Percentiles rank a stretch among this genome's conserved stretches.
phyloP scores from a whole-genome alignment of 345 rosid genomes.

The Acer negundo region DNA sequence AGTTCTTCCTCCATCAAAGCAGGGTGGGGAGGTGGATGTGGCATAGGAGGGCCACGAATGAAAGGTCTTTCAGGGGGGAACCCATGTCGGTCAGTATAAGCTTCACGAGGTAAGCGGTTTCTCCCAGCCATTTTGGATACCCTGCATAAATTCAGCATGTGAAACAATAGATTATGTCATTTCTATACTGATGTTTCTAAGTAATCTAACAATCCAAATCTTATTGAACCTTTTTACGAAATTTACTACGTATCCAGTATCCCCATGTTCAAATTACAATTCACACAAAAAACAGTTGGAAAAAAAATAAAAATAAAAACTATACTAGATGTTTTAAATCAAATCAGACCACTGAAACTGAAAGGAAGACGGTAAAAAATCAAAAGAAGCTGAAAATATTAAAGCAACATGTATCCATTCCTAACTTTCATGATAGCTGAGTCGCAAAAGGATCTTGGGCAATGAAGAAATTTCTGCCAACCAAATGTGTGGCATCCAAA shows the following conservation, averaged over 20 bases:
- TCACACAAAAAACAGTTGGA: not conserved
- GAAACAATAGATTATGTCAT: not conserved
- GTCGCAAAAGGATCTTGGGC: not conserved
- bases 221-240: not conserved
- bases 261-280: not conserved
- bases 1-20: slow-evolving; percentile 87
- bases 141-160: slow-evolving; percentile 12
- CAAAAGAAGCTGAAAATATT: not conserved
- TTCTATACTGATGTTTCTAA: not conserved
- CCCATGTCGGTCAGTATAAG: slow-evolving; percentile 60
- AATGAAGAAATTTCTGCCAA: not conserved
- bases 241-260: not conserved
- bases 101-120: slow-evolving; percentile 70
- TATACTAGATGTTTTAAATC: not conserved
- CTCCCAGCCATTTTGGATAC: slow-evolving; percentile 73
- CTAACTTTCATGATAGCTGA: not conserved
- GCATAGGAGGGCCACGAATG: slow-evolving; percentile 63
- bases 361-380: not conserved
- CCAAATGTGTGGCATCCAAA: not conserved
- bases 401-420: not conserved
- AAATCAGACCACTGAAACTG: not conserved
- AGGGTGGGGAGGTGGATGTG: slow-evolving; percentile 69
- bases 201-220: not conserved
- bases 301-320: no score
- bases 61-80: slow-evolving; percentile 65